Conservation (phyloP, 2,329 filamentous ascomycete genomes). For the Plenodomus lindquistii region DNA sequence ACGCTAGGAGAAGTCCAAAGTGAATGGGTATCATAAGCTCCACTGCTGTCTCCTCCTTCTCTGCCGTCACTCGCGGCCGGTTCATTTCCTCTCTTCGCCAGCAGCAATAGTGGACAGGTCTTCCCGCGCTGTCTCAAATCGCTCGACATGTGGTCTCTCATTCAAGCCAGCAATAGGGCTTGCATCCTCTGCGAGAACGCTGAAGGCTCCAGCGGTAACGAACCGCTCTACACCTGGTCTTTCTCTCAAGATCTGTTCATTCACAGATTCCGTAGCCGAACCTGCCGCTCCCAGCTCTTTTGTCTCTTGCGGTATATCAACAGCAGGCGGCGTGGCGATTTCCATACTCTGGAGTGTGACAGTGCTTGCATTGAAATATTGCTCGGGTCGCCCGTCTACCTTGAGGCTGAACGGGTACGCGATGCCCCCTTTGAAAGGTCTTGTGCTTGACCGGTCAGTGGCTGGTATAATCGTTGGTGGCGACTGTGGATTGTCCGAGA, state of each 20-base stretch:
- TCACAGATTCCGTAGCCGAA: conserved; percentile 1
- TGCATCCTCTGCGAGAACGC: conserved; percentile 12
- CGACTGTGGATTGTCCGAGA: conserved; percentile 28
- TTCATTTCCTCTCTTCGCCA: background rate
- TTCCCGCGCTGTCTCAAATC: conserved; percentile 58
- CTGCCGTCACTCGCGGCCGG: background rate
- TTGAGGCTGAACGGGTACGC: conserved; percentile 74
- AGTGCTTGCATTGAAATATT: conserved; percentile 69
- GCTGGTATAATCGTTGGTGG: conserved; percentile 49
- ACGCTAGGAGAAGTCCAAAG: background rate
- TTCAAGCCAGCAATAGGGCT: conserved; percentile 6
- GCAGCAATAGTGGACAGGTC: conserved; percentile 17
- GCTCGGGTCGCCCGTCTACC: conserved; percentile 45
- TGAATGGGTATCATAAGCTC: background rate
- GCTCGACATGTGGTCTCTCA: conserved; percentile 51
- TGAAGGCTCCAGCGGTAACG: conserved; percentile 52
- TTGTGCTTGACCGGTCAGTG: conserved; percentile 59
- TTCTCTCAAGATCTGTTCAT: conserved; percentile 10
- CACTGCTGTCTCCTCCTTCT: background rate
- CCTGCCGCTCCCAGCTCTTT: conserved; percentile 11
- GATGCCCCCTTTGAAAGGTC: conserved; percentile 69
- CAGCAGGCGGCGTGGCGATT: conserved; percentile 23
- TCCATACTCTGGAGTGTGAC: conserved; percentile 59
- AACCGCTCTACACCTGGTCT: conserved; percentile 55
- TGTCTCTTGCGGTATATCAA: conserved; percentile 19